A percentile compares a stretch with the other conserved stretches of the same genome.
phyloP scores from a whole-genome alignment of 768 basidiomycete species.

The Leccinum subtestaceum region DNA sequence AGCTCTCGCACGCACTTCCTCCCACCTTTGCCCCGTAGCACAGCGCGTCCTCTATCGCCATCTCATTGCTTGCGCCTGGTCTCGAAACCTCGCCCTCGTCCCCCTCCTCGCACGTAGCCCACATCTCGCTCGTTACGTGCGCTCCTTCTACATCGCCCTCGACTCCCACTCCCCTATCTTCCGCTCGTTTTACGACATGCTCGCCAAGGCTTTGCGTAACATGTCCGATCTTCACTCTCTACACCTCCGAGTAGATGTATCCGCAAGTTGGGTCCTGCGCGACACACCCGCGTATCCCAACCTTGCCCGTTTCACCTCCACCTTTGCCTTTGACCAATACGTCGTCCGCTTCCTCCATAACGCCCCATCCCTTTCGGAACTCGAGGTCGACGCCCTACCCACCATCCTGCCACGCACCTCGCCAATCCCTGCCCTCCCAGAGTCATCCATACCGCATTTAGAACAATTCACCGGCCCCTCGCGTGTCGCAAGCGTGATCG shows the following conservation, averaged over 20 bases:
- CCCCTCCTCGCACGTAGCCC: slow-evolving; percentile 55
- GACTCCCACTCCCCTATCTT: slow-evolving; percentile 41
- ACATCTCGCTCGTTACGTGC: slow-evolving; percentile 59
- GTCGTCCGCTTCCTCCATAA: slow-evolving; percentile 58
- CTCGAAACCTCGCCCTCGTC: slow-evolving; percentile 48
- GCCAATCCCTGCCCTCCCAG: slow-evolving; percentile 25
- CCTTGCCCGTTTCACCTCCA: slow-evolving; percentile 55
- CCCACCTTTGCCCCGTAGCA: slow-evolving; percentile 46
- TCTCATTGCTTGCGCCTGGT: slow-evolving; percentile 43
- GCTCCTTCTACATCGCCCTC: slow-evolving; percentile 56
- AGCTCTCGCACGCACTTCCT: slow-evolving; percentile 44
- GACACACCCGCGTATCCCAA: slow-evolving; percentile 39
- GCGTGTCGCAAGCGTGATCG: slow-evolving; percentile 49
- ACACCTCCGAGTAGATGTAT: slow-evolving; percentile 46
- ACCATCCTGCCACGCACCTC: slow-evolving; percentile 20
- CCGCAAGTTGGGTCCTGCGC: slow-evolving; percentile 54
- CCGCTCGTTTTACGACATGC: slow-evolving; percentile 45
- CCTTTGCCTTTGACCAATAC: slow-evolving; percentile 58
- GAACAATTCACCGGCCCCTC: slow-evolving; percentile 62
- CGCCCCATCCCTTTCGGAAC: slow-evolving; percentile 51
- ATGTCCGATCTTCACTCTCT: slow-evolving; percentile 61
- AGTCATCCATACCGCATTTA: slow-evolving; percentile 42
- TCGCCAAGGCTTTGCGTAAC: slow-evolving; percentile 51
- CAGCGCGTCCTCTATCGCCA: slow-evolving; percentile 64
- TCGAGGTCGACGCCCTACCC: slow-evolving; percentile 50